phyloP scores from a whole-genome alignment of 2,329 filamentous ascomycete genomes.

The Nemania bipapillata region DNA sequence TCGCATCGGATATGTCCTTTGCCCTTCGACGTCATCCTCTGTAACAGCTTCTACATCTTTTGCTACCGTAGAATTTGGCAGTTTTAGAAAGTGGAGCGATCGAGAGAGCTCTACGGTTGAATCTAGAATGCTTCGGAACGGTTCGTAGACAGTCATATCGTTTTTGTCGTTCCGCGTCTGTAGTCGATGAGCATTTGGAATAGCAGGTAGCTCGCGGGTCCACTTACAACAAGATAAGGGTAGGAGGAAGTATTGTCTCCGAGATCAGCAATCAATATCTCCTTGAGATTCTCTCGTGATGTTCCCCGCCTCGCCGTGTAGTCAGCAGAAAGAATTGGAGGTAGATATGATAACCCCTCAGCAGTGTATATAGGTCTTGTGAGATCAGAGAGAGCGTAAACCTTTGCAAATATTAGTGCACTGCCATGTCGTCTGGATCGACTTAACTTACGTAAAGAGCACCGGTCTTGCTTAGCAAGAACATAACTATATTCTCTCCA shows the following conservation, averaged over 20 bases:
- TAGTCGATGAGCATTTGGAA: conserved; percentile 24
- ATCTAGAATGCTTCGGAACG: conserved; percentile 66
- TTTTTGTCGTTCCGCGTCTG: conserved; percentile 81
- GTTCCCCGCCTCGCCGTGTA: conserved; percentile 75
- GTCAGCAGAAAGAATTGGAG: conserved; percentile 77
- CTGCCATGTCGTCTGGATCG: background rate
- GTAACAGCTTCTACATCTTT: conserved; percentile 62
- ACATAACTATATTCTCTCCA: conserved; percentile 72
- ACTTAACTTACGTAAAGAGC: conserved; percentile 73
- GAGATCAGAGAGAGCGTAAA: conserved; percentile 81
- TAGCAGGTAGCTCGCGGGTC: too few relatives aligned
- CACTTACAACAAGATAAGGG: conserved; percentile 82
- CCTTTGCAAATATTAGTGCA: conserved; percentile 57
- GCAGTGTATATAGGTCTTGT: conserved; percentile 76
- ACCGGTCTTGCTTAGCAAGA: conserved; percentile 79
- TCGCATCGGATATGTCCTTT: conserved; percentile 65
- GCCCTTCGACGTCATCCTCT: conserved; percentile 63
- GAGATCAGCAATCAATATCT: conserved; percentile 85
- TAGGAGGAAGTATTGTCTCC: conserved; percentile 76
- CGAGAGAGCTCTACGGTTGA: conserved; percentile 60
- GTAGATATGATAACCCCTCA: conserved; percentile 80
- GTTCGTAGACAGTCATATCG: conserved; percentile 88
- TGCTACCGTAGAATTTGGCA: conserved; percentile 74
- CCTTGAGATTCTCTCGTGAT: conserved; percentile 76
- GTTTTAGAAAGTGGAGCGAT: conserved; percentile 79